Conservation (phyloP, 192 early-diverging fungal genomes). For the Piromyces finnis region DNA sequence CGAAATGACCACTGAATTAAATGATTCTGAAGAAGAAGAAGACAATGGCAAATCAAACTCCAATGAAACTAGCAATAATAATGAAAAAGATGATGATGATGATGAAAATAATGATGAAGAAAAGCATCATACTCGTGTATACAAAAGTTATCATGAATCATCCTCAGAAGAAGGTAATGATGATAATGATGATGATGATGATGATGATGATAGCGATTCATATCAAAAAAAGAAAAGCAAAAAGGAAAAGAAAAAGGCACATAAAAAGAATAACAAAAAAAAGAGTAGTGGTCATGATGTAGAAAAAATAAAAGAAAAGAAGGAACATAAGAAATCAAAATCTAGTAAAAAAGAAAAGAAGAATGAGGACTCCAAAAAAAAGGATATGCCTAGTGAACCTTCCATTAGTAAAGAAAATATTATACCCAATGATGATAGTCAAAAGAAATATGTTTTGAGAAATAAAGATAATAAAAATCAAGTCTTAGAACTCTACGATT, state of each 20-base stretch:
- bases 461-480: background rate
- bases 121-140: too few relatives aligned
- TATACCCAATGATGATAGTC: too few relatives aligned
- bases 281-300: background rate
- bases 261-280: background rate
- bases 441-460: background rate
- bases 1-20: background rate
- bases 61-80: background rate
- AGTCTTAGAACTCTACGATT: background rate
- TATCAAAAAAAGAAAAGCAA: background rate
- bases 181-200: background rate
- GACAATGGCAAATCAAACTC: too few relatives aligned
- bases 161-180: background rate
- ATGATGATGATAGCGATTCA: background rate
- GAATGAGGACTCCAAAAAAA: too few relatives aligned
- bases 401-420: too few relatives aligned
- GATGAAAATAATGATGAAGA: background rate
- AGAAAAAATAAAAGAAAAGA: too few relatives aligned
- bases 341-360: too few relatives aligned
- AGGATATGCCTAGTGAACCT: too few relatives aligned
- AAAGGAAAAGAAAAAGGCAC: background rate
- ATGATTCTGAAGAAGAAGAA: background rate
- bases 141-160: background rate
- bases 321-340: too few relatives aligned
- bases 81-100: background rate